phyloP scores from a whole-genome alignment of 768 basidiomycete species.

The Cystobasidium tubakii region DNA sequence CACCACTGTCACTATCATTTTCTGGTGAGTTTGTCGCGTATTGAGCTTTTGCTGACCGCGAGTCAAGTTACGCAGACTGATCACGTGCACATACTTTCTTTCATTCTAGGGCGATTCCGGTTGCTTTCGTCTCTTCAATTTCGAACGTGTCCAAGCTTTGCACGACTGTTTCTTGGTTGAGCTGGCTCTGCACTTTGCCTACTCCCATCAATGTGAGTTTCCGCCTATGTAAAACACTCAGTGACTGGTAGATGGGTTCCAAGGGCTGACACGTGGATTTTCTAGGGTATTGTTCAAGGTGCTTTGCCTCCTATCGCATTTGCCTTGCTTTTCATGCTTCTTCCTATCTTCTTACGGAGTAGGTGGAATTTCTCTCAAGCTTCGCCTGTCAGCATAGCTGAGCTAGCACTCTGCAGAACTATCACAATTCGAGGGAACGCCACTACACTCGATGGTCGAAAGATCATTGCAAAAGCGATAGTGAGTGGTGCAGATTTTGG shows the following conservation, averaged over 20 bases:
- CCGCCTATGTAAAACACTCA: too few relatives aligned
- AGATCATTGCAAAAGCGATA: conserved; percentile 83
- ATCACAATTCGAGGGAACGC: conserved; percentile 81
- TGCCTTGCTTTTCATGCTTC: conserved; percentile 82
- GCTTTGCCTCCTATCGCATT: conserved; percentile 79
- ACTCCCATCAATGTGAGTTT: conserved; percentile 28
- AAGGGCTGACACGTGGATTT: neutral
- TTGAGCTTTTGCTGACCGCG: conserved; percentile 79
- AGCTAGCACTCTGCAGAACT: conserved; percentile 54
- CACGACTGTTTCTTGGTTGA: conserved; percentile 61
- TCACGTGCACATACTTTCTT: conserved; percentile 46
- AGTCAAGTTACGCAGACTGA: conserved; percentile 54
- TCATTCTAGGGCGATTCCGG: neutral
- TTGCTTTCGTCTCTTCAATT: conserved; percentile 49
- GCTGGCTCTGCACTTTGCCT: conserved; percentile 75
- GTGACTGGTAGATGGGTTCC: too few relatives aligned
- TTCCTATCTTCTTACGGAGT: conserved; percentile 74
- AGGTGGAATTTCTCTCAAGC: conserved; percentile 37
- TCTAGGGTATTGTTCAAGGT: conserved; percentile 75
- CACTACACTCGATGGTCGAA: conserved; percentile 73
- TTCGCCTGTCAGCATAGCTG: neutral
- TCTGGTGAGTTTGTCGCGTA: conserved; percentile 59
- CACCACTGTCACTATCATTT: conserved; percentile 82
- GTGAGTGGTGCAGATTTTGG: conserved; percentile 48
- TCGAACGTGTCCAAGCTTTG: conserved; percentile 74